Evolutionary conservation across 106 monocot species (phyloP).

Genomic region (Phalaenopsis equestris): DNA sequence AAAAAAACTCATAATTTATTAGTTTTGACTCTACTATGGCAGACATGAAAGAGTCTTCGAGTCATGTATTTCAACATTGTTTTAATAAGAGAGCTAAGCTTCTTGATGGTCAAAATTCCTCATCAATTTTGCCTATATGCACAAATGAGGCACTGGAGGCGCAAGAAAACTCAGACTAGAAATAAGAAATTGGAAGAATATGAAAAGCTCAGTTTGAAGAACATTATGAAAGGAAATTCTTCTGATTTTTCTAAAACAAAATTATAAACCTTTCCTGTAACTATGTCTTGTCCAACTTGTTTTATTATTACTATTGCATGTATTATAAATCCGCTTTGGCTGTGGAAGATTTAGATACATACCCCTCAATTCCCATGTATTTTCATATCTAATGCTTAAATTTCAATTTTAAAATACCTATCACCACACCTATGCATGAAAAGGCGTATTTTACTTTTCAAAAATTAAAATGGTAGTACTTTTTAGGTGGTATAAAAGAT

Average conservation of each 20-base stretch:
- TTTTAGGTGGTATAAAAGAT: no score
- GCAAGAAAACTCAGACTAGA: constrained; percentile 64
- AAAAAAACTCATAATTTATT: constrained; percentile 3
- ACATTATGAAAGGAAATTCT: constrained; percentile 80
- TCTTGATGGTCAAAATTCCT: constrained; percentile 61
- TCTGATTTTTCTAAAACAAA: constrained; percentile 68
- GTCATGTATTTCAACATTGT: constrained; percentile 55
- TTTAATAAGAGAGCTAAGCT: constrained; percentile 75
- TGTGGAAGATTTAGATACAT: no score
- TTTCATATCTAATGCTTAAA: no score
- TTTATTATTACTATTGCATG: not conserved
- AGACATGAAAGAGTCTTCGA: constrained; percentile 30
- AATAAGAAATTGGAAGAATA: constrained; percentile 83
- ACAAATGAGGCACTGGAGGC: constrained; percentile 73
- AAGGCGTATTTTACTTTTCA: no score
- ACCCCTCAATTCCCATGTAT: no score
- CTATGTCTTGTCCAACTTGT: not conserved
- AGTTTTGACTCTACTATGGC: constrained; percentile 13
- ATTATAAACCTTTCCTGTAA: constrained; percentile 28
- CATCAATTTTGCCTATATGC: constrained; percentile 76
- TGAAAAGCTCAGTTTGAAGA: constrained; percentile 60
- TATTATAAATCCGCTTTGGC: not conserved
- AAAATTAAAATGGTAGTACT: no score
- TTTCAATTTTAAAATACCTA: no score
- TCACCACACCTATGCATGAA: no score